phyloP scores from a whole-genome alignment of 345 rosid species.

The Eucalyptus regnans region DNA sequence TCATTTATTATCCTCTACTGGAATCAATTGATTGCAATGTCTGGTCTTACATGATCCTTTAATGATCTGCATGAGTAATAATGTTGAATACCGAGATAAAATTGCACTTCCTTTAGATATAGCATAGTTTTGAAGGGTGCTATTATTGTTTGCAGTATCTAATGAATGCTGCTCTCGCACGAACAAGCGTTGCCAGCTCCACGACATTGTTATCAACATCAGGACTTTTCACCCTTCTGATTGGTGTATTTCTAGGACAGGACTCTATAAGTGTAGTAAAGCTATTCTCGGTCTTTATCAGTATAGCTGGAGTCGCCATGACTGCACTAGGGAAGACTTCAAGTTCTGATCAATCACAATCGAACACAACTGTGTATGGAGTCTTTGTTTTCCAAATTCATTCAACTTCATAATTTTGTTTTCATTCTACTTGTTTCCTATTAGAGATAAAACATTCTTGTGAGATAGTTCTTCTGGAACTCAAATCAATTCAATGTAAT shows the following conservation, averaged over 20 bases:
- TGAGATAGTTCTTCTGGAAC: background rate
- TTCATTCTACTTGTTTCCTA: background rate
- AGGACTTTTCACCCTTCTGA: constrained; percentile 33
- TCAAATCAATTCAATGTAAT: background rate
- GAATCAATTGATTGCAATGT: background rate
- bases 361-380: constrained; percentile 3
- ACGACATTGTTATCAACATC: constrained; percentile 27
- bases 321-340: constrained; percentile 29
- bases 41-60: background rate
- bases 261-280: constrained; percentile 18
- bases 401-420: background rate
- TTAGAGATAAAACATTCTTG: background rate
- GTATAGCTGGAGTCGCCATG: constrained; percentile 38
- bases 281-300: constrained; percentile 20
- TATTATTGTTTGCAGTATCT: constrained; percentile 17
- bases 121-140: background rate
- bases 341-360: constrained; percentile 6
- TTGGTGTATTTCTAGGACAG: constrained; percentile 27
- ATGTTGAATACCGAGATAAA: background rate
- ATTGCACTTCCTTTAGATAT: background rate
- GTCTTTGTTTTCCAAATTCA: background rate
- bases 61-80: background rate
- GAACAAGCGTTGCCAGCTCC: constrained; percentile 31
- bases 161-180: constrained; percentile 25
- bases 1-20: background rate